A percentile compares a stretch with the other conserved stretches of the same genome.
Conservation (phyloP, 768 basidiomycete species). For the Tricholoma hemisulphureum region DNA sequence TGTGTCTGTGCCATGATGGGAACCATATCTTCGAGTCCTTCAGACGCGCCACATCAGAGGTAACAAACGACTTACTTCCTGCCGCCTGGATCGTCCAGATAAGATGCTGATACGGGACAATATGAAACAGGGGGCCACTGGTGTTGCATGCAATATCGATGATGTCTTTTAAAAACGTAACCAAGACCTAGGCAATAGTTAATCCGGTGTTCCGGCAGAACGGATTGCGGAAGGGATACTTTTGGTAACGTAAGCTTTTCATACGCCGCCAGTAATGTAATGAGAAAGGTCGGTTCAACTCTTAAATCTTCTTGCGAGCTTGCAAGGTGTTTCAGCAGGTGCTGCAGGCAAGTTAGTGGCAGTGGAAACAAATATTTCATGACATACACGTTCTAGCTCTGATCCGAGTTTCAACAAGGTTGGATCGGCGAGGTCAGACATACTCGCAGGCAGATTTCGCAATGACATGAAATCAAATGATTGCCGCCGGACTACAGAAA, state of each 20-base stretch:
- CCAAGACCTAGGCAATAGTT: slow-evolving; percentile 10
- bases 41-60: not conserved
- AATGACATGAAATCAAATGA: slow-evolving; percentile 41
- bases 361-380: not conserved
- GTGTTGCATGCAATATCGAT: slow-evolving; percentile 37
- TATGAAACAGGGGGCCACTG: slow-evolving; percentile 38
- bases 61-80: slow-evolving; percentile 34
- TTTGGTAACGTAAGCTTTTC: slow-evolving; percentile 1
- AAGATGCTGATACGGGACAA: slow-evolving; percentile 57
- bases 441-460: slow-evolving; percentile 26
- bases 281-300: slow-evolving; percentile 22
- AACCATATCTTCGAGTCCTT: slow-evolving; percentile 26
- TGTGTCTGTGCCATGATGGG: slow-evolving; percentile 34
- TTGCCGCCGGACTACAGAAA: slow-evolving; percentile 35
- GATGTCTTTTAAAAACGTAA: slow-evolving; percentile 32
- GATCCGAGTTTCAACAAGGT: slow-evolving; percentile 13
- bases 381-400: slow-evolving; percentile 24
- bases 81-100: slow-evolving; percentile 46
- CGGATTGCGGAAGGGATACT: not conserved
- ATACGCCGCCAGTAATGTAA: slow-evolving; percentile 39
- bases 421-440: slow-evolving; percentile 17
- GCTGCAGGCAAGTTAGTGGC: not conserved
- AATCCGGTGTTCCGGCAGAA: not conserved
- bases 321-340: slow-evolving; percentile 3
- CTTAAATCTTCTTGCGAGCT: slow-evolving; percentile 7